Percentiles rank a stretch among this genome's conserved stretches.
Evolutionary conservation across 495 filamentous ascomycete species (phyloP).

Genomic region (Penicillium longicatenatum): DNA sequence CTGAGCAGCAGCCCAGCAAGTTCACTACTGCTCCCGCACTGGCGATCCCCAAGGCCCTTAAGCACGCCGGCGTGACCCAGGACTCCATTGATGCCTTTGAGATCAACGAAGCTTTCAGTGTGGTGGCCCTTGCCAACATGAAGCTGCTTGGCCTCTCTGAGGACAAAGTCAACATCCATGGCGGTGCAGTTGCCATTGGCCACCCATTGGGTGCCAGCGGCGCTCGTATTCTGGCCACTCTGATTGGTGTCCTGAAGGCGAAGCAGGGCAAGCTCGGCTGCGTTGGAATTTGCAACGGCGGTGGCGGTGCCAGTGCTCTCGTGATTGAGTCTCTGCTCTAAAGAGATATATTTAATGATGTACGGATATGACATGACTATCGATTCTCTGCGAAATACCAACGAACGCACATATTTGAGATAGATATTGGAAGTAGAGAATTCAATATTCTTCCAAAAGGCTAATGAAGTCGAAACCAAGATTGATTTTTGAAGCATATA

Average conservation of each 20-base stretch:
- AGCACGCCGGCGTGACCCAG: constrained; percentile 79
- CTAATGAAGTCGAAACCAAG: background rate
- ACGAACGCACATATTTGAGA: constrained; percentile 12
- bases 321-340: constrained; percentile 69
- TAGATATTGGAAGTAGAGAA: constrained; percentile 14
- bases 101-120: constrained; percentile 98
- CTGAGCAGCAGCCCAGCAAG: constrained; percentile 83
- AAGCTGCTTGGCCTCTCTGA: constrained; percentile 78
- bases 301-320: constrained; percentile 88
- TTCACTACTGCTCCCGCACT: constrained; percentile 96
- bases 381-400: constrained; percentile 4
- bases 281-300: constrained; percentile 97
- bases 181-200: constrained; percentile 92
- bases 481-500: background rate
- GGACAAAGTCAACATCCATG: constrained; percentile 93
- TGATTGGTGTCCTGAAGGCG: constrained; percentile 84
- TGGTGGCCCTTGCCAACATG: constrained; percentile 93
- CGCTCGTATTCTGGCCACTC: constrained; percentile 88
- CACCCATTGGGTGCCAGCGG: constrained; percentile 94
- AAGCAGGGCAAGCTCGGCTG: constrained; percentile 91
- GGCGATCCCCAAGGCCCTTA: constrained; percentile 93
- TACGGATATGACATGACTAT: constrained; percentile 32
- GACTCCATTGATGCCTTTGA: constrained; percentile 87
- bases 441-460: background rate
- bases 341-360: constrained; percentile 27